phyloP scores from a whole-genome alignment of 495 filamentous ascomycete species.

The Xylaria scruposa region DNA sequence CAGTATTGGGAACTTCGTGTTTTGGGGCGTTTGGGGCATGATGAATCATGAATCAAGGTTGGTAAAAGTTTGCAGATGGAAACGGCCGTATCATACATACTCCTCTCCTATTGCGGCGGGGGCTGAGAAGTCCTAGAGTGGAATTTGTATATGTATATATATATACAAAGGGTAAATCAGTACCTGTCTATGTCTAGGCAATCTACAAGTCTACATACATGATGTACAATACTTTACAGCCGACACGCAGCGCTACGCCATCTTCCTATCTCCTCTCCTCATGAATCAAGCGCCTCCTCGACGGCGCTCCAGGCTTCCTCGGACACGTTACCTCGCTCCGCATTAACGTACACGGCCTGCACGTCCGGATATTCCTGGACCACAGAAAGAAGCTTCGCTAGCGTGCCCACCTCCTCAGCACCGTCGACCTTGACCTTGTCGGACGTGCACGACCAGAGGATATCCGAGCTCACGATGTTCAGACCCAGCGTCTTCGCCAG shows the following conservation, averaged over 20 bases:
- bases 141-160: constrained; percentile 16
- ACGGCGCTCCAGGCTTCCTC: constrained; percentile 58
- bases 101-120: not conserved
- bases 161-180: constrained; percentile 1
- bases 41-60: not conserved
- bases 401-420: constrained; percentile 54
- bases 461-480: constrained; percentile 72
- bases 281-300: constrained; percentile 52
- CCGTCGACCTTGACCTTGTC: constrained; percentile 68
- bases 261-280: not conserved
- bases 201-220: constrained; percentile 27
- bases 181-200: constrained; percentile 26
- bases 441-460: constrained; percentile 83
- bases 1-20: constrained; percentile 7
- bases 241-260: not conserved
- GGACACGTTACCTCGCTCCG: constrained; percentile 49
- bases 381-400: constrained; percentile 60
- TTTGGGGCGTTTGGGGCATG: constrained; percentile 2
- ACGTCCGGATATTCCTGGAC: constrained; percentile 68
- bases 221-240: constrained; percentile 30
- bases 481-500: constrained; percentile 65
- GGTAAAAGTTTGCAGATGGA: not conserved
- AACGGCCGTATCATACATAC: not conserved
- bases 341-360: constrained; percentile 73
- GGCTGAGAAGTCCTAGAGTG: not conserved